These are phyloP conservation scores for Xylariomycetidae sp. DNA, from an alignment of 2,329 filamentous ascomycete species.

Conservation along the genomic window DNA sequence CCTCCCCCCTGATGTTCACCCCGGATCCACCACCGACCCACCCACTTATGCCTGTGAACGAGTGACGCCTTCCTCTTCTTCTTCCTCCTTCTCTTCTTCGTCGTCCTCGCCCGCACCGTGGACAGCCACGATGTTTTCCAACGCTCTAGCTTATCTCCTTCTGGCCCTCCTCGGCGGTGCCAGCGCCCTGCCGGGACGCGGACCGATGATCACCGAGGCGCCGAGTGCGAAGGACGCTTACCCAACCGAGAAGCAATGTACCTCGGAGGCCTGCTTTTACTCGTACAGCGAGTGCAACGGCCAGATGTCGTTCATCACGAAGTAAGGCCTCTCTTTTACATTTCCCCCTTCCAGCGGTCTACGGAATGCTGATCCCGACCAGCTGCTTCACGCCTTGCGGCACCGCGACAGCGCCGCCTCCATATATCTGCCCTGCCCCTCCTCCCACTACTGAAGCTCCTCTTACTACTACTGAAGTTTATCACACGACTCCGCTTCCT, in stretches of 20 bases:
- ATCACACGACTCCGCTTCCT: too few relatives aligned
- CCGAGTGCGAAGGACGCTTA: not conserved
- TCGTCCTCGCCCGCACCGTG: too few relatives aligned
- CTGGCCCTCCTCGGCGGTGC: too few relatives aligned
- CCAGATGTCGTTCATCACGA: conserved; percentile 10
- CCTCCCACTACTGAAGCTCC: not conserved
- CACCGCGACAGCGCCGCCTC: conserved; percentile 8
- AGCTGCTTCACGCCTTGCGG: conserved; percentile 16
- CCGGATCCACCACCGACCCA: too few relatives aligned
- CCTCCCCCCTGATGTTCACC: too few relatives aligned
- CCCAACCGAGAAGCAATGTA: not conserved
- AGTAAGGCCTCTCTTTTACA: conserved; percentile 4
- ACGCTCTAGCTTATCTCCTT: too few relatives aligned
- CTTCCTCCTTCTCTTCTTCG: too few relatives aligned
- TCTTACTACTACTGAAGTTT: too few relatives aligned
- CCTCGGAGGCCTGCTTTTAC: conserved; percentile 9
- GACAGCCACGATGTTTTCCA: too few relatives aligned
- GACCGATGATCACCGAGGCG: not conserved
- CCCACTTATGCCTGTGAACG: too few relatives aligned
- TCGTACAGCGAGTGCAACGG: conserved; percentile 12
- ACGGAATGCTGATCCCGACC: conserved; percentile 1
- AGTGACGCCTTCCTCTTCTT: too few relatives aligned
- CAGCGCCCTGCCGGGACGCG: conserved; percentile 1
- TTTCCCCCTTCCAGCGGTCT: not conserved
- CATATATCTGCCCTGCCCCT: conserved; percentile 7